Evolutionary conservation across 2,329 filamentous ascomycete species (phyloP), one percentile per base, ranked within the genome.

Genomic region (Elsinoe arachidis): DNA sequence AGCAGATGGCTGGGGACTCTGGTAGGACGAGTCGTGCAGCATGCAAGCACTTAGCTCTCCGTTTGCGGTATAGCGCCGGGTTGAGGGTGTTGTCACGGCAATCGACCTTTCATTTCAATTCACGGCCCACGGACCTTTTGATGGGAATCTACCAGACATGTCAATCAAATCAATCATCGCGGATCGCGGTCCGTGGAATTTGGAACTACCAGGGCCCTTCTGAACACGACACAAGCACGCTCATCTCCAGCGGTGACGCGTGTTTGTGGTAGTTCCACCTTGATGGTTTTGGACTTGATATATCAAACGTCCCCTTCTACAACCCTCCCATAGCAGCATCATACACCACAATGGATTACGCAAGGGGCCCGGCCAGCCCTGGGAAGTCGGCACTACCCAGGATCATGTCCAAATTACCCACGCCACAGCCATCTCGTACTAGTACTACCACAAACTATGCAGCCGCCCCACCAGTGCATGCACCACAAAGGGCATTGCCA

Each of bases 391-490:
- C 23, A 35, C 67, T 82, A 53, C 80, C 80, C 59, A 74, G 79
- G 44, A 73, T 30, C 26, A 30, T 75, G 43, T 82, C 80, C 19
- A 75, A 77, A 62, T 70, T 83, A 47, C 80, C 80, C 11, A 70
- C 81, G 60, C 78, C 69, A 44, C 64, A 66, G 38, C 60, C 74
- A 21, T 73, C 69, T 21, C 55, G 34, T 10, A 44, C 39, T 30
- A 59, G 34, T 10, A 44, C 39, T 30, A 59, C 73, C 43, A 69
- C 72, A 41, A 63, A 46, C 26, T 19, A 38, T 52, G 33, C 52
- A 53, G 49, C 19, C 14, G 49, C 49, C 49, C 49, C 49, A 53
- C 49, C 49, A 51, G 46, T 26, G 21, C 46, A 51, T 51, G 46
- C 26, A 39, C 14, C 49, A 39, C 37, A 39, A 38, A 56, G 49